These are phyloP conservation scores for Fusarium illudens DNA, from an alignment of 2,329 filamentous ascomycete species.

Conservation along the genomic window DNA sequence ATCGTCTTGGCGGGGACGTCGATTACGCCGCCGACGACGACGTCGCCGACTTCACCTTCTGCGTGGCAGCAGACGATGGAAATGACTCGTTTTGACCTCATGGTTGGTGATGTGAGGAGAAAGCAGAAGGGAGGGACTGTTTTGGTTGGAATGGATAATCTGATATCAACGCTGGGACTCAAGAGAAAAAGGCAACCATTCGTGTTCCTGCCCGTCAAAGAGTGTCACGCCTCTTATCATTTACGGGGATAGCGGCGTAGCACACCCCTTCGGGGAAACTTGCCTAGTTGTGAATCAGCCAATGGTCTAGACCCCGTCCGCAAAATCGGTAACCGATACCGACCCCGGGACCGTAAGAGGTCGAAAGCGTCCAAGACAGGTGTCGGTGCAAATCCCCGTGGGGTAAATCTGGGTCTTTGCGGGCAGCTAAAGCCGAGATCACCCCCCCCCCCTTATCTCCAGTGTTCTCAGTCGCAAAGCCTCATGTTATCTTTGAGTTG, in stretches of 20 bases:
- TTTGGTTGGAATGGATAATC: neutral
- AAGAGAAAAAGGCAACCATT: neutral
- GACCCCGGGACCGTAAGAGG: neutral
- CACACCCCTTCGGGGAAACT: neutral
- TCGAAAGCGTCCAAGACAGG: neutral
- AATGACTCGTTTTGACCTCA: conserved; percentile 23
- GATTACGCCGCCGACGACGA: conserved; percentile 56
- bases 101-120: neutral
- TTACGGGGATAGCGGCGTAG: neutral
- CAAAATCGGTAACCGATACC: neutral
- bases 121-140: neutral
- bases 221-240: neutral
- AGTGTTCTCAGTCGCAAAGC: neutral
- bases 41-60: conserved; percentile 56
- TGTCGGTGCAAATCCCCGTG: neutral
- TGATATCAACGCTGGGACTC: neutral
- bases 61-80: conserved; percentile 48
- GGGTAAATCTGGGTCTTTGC: neutral
- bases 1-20: conserved; percentile 55
- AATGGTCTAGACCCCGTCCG: neutral
- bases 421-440: too few relatives aligned
- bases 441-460: too few relatives aligned
- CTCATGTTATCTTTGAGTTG: neutral
- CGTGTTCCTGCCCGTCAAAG: neutral
- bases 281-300: neutral